phyloP scores from a whole-genome alignment of 352 stramenopile genomes.

The Globisporangium carolinianum region DNA sequence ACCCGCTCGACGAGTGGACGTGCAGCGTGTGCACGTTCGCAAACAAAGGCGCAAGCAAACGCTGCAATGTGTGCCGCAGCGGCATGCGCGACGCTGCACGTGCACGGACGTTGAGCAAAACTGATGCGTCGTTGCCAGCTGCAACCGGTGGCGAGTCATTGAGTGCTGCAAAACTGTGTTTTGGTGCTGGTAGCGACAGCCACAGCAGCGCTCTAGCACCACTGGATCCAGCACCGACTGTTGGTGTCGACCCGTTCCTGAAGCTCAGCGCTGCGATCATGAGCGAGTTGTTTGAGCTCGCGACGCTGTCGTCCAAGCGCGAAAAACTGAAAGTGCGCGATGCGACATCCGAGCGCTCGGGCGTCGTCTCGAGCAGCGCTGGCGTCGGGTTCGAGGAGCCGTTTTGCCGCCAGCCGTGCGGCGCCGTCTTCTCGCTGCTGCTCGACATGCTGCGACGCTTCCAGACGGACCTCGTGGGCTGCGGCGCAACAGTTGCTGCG shows the following conservation, averaged over 20 bases:
- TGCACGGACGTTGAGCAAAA: neutral
- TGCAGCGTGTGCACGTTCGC: conserved; percentile 55
- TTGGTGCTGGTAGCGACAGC: neutral
- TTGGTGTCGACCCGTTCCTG: conserved; percentile 7
- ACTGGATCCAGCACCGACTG: neutral
- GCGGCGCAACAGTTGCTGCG: neutral
- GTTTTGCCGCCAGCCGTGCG: conserved; percentile 63
- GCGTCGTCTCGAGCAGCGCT: neutral
- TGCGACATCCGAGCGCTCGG: no score
- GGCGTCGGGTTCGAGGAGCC: conserved; percentile 61
- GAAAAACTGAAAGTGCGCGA: neutral
- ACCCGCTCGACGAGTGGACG: conserved; percentile 62
- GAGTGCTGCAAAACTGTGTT: no score
- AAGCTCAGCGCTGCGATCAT: conserved; percentile 18
- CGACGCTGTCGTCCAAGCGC: conserved; percentile 2
- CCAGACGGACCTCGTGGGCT: conserved; percentile 1
- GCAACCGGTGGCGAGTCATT: neutral
- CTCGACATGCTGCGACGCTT: conserved; percentile 44
- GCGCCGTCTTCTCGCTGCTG: conserved; percentile 41
- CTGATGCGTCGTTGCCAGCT: neutral
- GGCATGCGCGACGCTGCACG: conserved; percentile 11
- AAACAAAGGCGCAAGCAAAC: conserved; percentile 55
- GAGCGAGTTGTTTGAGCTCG: conserved; percentile 10
- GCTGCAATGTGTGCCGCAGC: conserved; percentile 45
- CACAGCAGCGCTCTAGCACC: neutral